phyloP scores from a whole-genome alignment of 371 early-diverging fungal species.

The Amoeboaphelidium protococcarum region DNA sequence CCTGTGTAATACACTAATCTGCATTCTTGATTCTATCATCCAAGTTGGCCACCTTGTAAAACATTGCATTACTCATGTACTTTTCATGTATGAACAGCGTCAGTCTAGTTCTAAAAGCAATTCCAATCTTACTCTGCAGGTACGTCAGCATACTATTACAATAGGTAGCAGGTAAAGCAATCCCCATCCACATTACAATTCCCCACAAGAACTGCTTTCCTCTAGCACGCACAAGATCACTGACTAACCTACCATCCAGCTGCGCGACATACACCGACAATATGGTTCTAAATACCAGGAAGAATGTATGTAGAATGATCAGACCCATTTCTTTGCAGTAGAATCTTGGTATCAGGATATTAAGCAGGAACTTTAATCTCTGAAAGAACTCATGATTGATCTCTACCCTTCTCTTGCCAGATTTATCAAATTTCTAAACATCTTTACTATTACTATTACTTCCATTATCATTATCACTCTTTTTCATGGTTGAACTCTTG shows the following conservation, averaged over 20 bases:
- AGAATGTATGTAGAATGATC: constrained; percentile 48
- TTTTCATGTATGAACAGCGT: constrained; percentile 46
- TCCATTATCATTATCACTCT: too few species aligned
- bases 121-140: constrained; percentile 68
- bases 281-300: constrained; percentile 68
- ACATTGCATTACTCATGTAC: constrained; percentile 42
- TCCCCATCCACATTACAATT: constrained; percentile 64
- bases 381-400: constrained; percentile 34
- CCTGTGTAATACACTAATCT: constrained; percentile 64
- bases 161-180: constrained; percentile 87
- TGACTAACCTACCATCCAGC: constrained; percentile 22
- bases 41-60: constrained; percentile 47
- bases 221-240: constrained; percentile 36
- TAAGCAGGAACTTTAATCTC: constrained; percentile 33
- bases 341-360: constrained; percentile 38
- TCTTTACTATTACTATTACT: too few species aligned
- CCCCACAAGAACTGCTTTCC: constrained; percentile 13
- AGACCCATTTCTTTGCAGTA: constrained; percentile 47
- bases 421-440: too few species aligned
- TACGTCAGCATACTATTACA: constrained; percentile 72
- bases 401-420: constrained; percentile 17
- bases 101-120: constrained; percentile 56
- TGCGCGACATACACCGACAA: constrained; percentile 44
- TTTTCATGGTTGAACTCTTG: too few species aligned
- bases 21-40: constrained; percentile 58